These are phyloP conservation scores for Phymatotrichopsis omnivora DNA, from an alignment of 2,329 filamentous ascomycete species.

Conservation along the genomic window DNA sequence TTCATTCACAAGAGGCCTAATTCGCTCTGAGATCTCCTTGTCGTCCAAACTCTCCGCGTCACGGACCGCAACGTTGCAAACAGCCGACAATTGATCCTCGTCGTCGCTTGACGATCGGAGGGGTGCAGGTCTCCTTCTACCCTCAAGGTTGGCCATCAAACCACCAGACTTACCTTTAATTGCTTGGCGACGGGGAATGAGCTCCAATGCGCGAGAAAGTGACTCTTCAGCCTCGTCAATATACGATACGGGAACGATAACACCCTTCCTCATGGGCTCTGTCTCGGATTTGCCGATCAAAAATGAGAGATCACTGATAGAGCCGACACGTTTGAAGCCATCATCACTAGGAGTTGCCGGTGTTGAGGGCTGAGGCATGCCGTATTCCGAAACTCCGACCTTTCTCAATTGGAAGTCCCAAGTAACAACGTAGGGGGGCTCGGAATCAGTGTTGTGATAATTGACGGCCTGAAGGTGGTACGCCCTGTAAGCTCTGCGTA, in stretches of 20 bases:
- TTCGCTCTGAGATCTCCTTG: slow-evolving; percentile 64
- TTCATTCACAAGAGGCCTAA: slow-evolving; percentile 63
- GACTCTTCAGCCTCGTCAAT: slow-evolving; percentile 88
- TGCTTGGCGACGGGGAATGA: slow-evolving; percentile 51
- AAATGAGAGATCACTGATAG: slow-evolving; percentile 95
- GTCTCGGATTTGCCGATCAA: slow-evolving; percentile 60
- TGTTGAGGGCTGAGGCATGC: slow-evolving; percentile 72
- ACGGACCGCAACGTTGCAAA: slow-evolving; percentile 83
- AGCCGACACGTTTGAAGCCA: slow-evolving; percentile 73
- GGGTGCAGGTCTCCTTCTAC: slow-evolving; percentile 56
- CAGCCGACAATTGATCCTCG: slow-evolving; percentile 74
- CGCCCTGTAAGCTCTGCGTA: slow-evolving; percentile 91
- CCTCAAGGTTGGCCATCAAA: slow-evolving; percentile 62
- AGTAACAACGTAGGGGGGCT: slow-evolving; percentile 68
- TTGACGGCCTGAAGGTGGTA: slow-evolving; percentile 84
- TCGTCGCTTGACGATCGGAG: slow-evolving; percentile 36
- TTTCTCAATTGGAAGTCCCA: slow-evolving; percentile 97
- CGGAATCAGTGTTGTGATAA: slow-evolving; percentile 63
- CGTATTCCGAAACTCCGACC: slow-evolving; percentile 83
- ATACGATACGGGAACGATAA: slow-evolving; percentile 86
- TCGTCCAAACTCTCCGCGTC: slow-evolving; percentile 80
- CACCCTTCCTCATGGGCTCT: slow-evolving; percentile 80
- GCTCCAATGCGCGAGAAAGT: slow-evolving; percentile 71
- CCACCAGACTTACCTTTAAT: slow-evolving; percentile 44
- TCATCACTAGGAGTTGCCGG: slow-evolving; percentile 63